Evolutionary conservation across 768 basidiomycete species (phyloP), one percentile per base, ranked within the genome.

Genomic region (Coprinopsis cinerea): DNA sequence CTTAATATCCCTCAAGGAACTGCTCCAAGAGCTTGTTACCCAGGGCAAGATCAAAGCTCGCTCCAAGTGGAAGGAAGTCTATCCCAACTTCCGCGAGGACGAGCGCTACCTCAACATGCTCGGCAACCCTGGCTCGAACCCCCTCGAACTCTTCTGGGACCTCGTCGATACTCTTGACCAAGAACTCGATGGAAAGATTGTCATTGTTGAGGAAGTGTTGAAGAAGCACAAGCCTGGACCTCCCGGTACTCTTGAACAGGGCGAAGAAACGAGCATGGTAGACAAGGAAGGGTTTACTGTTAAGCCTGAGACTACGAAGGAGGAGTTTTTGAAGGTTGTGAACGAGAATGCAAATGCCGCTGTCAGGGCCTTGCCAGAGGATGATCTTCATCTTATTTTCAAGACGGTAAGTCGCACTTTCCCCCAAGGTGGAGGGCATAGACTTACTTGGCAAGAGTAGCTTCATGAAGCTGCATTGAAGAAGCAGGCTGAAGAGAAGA

Each of bases 121-220:
- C 15, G 95, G 96, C 14, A 89, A 87, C 58, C 89, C 90, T 6
- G 96, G 96, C 13, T 95, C 92, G 1, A 93, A 89, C 56, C 94
- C 95, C 1, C 76, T 99, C 25, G 96, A 99, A 59, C 77, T 98
- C 3, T 98, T 96, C 68, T 96, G 93, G 92, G 95, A 98, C 65
- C 63, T 77, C 9, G 85, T 96, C 39, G 96, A 99, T 65, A 75
- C 72, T 35, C 75, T 96, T 2, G 93, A 92, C 60, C 89, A 93
- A 61, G 78, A 83, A 55, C 77, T 95, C 15, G 92, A 93, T 53
- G 76, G 76, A 17, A 89, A 89, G 60, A 83, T 89, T 15, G 74
- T 74, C n/a, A 59, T 79, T 25, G 80, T 87, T 2, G 83, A 85
- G 51, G 75, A 71, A 25, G 82, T 75, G 3, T 72, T 89, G 55